Percentiles rank a stretch among this genome's conserved stretches.
These are phyloP conservation scores for Pleurostoma richardsiae DNA, from an alignment of 2,329 filamentous ascomycete species.

Conservation along the genomic window DNA sequence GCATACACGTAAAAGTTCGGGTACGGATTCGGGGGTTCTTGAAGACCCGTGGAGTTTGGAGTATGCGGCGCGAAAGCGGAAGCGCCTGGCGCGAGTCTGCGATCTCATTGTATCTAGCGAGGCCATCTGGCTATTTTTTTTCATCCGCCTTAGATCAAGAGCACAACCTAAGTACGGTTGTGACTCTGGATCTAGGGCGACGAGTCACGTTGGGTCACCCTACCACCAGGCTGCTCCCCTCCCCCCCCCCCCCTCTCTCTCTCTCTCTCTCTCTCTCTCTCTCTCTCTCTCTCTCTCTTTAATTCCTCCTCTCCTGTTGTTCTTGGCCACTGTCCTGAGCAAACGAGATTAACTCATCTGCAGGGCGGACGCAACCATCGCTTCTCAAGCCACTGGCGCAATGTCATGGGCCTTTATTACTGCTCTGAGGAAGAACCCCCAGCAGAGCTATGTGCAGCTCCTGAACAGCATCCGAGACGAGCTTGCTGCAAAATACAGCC, in stretches of 20 bases:
- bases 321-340: background rate
- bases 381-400: slow-evolving; percentile 85
- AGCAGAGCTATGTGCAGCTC: slow-evolving; percentile 95
- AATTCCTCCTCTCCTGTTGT: background rate
- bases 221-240: background rate
- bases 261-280: background rate
- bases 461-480: slow-evolving; percentile 96
- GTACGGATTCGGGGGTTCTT: no score
- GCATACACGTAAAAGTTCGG: no score
- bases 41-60: no score
- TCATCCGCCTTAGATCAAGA: slow-evolving; percentile 35
- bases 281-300: no score
- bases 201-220: slow-evolving; percentile 34
- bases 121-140: slow-evolving; percentile 10
- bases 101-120: no score
- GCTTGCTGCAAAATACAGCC: slow-evolving; percentile 77
- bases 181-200: slow-evolving; percentile 37
- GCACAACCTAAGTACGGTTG: slow-evolving; percentile 23
- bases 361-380: slow-evolving; percentile 89
- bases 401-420: slow-evolving; percentile 98
- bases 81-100: no score
- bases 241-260: no score
- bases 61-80: no score
- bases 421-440: slow-evolving; percentile 90
- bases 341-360: slow-evolving; percentile 2